Evolutionary conservation across 352 stramenopile genomes (phyloP).

Genomic region (Phytophthora boehmeriae): DNA sequence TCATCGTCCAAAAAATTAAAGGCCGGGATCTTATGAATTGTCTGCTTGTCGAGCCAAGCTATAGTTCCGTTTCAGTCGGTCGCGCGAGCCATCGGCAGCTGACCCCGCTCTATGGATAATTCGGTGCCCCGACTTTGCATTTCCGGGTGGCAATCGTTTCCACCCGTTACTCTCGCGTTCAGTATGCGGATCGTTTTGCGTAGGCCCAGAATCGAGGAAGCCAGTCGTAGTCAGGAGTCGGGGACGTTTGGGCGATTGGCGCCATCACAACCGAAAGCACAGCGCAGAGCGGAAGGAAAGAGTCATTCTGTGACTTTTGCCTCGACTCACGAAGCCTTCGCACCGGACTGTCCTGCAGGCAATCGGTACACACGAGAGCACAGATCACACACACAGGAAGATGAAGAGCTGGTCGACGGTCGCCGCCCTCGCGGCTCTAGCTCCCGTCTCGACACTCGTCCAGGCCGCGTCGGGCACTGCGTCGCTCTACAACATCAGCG

Average conservation of each 20-base stretch:
- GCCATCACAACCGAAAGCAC: conserved; percentile 6
- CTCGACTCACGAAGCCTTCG: not conserved
- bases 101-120: conserved; percentile 1
- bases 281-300: not conserved
- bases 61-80: not conserved
- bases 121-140: not conserved
- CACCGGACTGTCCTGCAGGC: conserved; percentile 17
- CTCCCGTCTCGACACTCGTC: conserved; percentile 13
- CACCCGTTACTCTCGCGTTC: not conserved
- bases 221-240: conserved; percentile 1
- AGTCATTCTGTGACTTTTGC: not conserved
- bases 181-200: not conserved
- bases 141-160: not conserved
- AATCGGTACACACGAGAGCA: conserved; percentile 11
- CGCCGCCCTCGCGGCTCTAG: conserved; percentile 3
- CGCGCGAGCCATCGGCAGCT: not conserved
- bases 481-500: conserved; percentile 62
- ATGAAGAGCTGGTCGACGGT: conserved; percentile 24
- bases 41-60: no score
- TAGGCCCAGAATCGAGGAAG: conserved; percentile 1
- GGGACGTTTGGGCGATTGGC: not conserved
- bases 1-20: no score
- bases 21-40: not conserved
- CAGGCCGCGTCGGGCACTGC: conserved; percentile 32
- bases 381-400: conserved; percentile 8